Evolutionary conservation across 768 basidiomycete genomes (phyloP).

Genomic region (Serendipita sp.): DNA sequence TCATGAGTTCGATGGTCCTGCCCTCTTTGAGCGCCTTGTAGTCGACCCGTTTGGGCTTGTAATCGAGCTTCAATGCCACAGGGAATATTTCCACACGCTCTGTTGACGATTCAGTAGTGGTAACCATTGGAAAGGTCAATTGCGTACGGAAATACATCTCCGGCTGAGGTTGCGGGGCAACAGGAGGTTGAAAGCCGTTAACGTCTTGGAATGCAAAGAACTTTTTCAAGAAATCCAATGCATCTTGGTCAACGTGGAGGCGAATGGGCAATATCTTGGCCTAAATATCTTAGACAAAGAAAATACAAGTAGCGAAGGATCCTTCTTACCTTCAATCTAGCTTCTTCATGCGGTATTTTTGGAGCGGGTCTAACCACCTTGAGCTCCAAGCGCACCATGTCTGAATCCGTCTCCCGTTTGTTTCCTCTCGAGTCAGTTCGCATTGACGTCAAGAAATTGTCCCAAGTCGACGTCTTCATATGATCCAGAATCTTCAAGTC

Average conservation of each 20-base stretch:
- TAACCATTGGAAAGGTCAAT: not conserved
- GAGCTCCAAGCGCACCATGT: constrained; percentile 84
- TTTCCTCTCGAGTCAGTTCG: constrained; percentile 75
- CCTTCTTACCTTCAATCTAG: constrained; percentile 50
- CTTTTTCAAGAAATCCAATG: constrained; percentile 91
- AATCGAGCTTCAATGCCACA: constrained; percentile 88
- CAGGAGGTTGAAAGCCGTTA: constrained; percentile 25
- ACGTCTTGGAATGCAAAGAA: constrained; percentile 77
- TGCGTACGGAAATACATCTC: constrained; percentile 62
- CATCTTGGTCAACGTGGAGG: constrained; percentile 94
- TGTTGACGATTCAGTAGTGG: constrained; percentile 17
- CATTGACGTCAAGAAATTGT: constrained; percentile 82
- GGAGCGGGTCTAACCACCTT: constrained; percentile 55
- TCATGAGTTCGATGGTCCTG: constrained; percentile 92
- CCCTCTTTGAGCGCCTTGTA: constrained; percentile 82
- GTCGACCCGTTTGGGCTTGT: constrained; percentile 94
- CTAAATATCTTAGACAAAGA: constrained; percentile 24
- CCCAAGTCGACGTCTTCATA: constrained; percentile 97
- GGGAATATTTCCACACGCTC: constrained; percentile 93
- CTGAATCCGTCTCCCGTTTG: constrained; percentile 74
- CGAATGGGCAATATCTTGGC: constrained; percentile 80
- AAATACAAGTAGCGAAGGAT: not conserved
- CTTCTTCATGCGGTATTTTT: constrained; percentile 53
- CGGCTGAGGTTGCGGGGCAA: constrained; percentile 20
- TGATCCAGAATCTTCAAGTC: constrained; percentile 88